These are phyloP conservation scores for Gossypium stocksii DNA, from an alignment of 345 rosid genomes.

Conservation along the genomic window DNA sequence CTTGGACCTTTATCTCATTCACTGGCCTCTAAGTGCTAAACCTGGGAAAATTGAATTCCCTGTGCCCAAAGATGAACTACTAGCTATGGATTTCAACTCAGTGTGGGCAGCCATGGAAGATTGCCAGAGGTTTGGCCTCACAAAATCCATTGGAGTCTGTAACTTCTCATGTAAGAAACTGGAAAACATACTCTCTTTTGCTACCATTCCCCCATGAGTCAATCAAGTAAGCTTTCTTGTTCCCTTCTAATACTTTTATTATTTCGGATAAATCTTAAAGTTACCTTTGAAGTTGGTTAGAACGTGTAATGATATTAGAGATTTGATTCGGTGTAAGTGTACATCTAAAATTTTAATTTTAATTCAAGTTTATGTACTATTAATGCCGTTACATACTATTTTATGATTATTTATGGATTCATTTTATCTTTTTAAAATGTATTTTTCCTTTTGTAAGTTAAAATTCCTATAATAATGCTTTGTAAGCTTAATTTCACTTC, in stretches of 20 bases:
- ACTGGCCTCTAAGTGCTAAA: constrained; percentile 14
- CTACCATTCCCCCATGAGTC: constrained; percentile 21
- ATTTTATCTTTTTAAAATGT: too few species aligned
- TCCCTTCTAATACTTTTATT: background rate
- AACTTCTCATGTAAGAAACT: constrained; percentile 24
- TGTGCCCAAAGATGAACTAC: constrained; percentile 1
- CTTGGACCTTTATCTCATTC: constrained; percentile 19
- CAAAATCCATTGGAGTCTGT: constrained; percentile 22
- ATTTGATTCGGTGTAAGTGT: too few species aligned
- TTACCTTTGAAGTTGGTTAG: too few species aligned
- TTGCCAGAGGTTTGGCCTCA: constrained; percentile 21
- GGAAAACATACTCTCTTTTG: constrained; percentile 10
- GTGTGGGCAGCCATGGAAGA: constrained; percentile 18
- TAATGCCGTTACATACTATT: too few species aligned
- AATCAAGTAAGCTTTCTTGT: constrained; percentile 15
- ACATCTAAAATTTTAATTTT: too few species aligned
- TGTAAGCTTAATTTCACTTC: too few species aligned
- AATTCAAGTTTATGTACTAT: too few species aligned
- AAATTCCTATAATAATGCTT: too few species aligned
- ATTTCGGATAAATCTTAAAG: too few species aligned
- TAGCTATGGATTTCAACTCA: constrained; percentile 8
- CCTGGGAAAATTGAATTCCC: constrained; percentile 6
- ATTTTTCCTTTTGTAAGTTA: too few species aligned
- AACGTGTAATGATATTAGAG: too few species aligned
- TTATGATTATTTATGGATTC: too few species aligned